These are phyloP conservation scores for Cladophialophora yegresii DNA, from an alignment of 2,329 filamentous ascomycete genomes.

Conservation along the genomic window DNA sequence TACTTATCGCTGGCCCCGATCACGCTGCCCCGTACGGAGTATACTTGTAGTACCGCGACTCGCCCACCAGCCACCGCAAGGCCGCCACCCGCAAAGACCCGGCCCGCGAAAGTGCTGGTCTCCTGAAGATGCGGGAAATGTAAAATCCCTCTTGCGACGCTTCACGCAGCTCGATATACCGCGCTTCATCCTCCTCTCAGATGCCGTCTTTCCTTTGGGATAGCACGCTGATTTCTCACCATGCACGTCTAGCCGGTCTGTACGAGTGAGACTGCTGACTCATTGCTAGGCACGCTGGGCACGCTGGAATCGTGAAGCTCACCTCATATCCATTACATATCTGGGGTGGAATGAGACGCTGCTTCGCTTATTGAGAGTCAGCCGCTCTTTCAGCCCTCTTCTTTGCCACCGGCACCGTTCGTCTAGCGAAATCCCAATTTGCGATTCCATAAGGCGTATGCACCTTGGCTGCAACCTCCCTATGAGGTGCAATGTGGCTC, in stretches of 20 bases:
- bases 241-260: not conserved
- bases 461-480: not conserved
- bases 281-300: not conserved
- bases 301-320: not conserved
- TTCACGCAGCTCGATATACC: not conserved
- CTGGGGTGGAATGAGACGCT: not conserved
- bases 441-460: not conserved
- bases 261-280: not conserved
- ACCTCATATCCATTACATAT: not conserved
- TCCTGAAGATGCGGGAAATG: not conserved
- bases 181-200: not conserved
- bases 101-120: not conserved
- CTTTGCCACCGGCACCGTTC: constrained; percentile 1
- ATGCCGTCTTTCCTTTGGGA: not conserved
- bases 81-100: not conserved
- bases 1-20: not conserved
- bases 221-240: not conserved
- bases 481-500: not conserved
- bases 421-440: not conserved
- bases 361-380: not conserved
- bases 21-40: too few relatives aligned
- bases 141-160: not conserved
- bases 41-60: too few relatives aligned
- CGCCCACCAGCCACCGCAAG: too few relatives aligned
- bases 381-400: not conserved